phyloP scores from a whole-genome alignment of 345 rosid genomes.

The Sapria himalayana region DNA sequence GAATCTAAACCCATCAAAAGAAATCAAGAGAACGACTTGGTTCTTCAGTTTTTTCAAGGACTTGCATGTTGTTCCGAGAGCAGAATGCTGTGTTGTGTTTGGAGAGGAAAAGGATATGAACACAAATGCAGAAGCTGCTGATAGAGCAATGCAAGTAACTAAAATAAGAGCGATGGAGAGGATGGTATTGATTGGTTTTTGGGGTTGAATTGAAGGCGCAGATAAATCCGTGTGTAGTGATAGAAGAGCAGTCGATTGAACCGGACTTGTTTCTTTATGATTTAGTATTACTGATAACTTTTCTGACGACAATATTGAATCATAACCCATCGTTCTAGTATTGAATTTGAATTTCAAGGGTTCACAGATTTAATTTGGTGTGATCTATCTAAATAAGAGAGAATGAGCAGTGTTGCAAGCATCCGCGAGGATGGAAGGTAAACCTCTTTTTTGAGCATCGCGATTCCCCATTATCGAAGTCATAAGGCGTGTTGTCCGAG shows the following conservation, averaged over 20 bases:
- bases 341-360: no score
- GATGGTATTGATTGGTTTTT: constrained; percentile 15
- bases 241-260: constrained; percentile 47
- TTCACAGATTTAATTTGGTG: no score
- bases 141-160: constrained; percentile 37
- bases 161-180: constrained; percentile 32
- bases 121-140: constrained; percentile 58
- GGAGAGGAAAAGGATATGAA: constrained; percentile 35
- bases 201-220: constrained; percentile 9
- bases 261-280: no score
- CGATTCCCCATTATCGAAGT: no score
- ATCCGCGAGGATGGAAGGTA: no score
- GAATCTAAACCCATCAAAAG: constrained; percentile 87
- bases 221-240: constrained; percentile 22
- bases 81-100: constrained; percentile 5
- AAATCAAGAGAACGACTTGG: constrained; percentile 57
- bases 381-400: no score
- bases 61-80: constrained; percentile 17
- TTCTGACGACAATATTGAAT: no score
- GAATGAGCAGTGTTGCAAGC: no score
- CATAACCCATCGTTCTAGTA: no score
- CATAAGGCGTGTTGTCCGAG: no score
- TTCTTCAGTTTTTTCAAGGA: constrained; percentile 39
- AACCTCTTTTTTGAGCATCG: no score
- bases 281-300: no score